A percentile compares a stretch with the other conserved stretches of the same genome.
Evolutionary conservation across 495 filamentous ascomycete genomes (phyloP).

Genomic region (Aspergillus affinis): DNA sequence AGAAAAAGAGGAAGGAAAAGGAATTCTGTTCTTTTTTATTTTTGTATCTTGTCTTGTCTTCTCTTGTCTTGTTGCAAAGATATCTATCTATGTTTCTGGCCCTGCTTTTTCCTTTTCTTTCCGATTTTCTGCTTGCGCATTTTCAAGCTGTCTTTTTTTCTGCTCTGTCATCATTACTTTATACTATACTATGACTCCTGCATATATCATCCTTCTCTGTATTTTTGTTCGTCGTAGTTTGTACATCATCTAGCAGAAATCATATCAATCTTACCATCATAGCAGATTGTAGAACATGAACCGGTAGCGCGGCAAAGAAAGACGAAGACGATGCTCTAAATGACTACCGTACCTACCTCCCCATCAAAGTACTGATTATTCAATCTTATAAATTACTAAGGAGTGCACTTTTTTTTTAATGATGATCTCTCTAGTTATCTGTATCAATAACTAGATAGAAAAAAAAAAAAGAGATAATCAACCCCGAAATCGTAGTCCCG

Average conservation of each 20-base stretch:
- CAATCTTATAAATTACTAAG: no score
- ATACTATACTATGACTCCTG: neutral
- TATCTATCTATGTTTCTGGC: conserved; percentile 8
- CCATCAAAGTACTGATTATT: no score
- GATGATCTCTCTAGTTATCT: no score
- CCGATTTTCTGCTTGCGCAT: neutral
- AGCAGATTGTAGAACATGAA: neutral
- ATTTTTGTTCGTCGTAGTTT: neutral
- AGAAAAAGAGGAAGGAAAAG: neutral
- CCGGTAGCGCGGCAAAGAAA: no score
- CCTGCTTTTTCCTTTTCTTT: neutral
- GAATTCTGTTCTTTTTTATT: conserved; percentile 6
- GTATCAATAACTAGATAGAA: no score
- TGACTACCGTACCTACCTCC: no score
- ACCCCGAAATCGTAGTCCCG: no score
- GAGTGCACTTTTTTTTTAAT: no score
- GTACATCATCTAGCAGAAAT: no score
- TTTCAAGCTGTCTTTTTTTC: neutral
- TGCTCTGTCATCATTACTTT: neutral
- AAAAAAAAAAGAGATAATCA: no score
- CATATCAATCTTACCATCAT: neutral
- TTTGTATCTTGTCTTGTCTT: neutral
- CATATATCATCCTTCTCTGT: neutral
- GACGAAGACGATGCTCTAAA: no score
- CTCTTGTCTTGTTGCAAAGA: neutral